Evolutionary conservation across 73 alveolate species (phyloP), one percentile per base, ranked within the genome.

Genomic region (Tetrahymena malaccensis): DNA sequence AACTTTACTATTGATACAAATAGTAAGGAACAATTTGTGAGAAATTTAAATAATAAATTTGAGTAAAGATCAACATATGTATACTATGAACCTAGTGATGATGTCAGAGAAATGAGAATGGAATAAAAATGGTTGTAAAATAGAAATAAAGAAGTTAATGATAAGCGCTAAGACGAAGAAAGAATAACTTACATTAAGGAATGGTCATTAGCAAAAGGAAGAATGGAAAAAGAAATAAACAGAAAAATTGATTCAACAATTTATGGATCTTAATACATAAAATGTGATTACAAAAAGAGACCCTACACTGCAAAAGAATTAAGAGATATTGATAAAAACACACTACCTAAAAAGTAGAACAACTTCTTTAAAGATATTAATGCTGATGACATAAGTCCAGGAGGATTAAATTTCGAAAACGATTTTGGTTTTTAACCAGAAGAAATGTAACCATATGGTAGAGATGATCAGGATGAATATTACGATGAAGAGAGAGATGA

Each of bases 221-320:
- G 95, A 55, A 43, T 95, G 35, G 97, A 95, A 85, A 95, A 89
- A 33, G 97, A 95, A 55, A 95, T 95, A 7, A 94, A 95, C 34
- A 55, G 97, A 12, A 85, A 94, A 95, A 89, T 95, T 19, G 97
- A 95, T 43, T 85, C 95, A 31, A 15, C 43, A 95, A 22, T 84
- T 43, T 85, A 95, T 89, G 97, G 97, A 43, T 85, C 95, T n/a
- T 43, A 94, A 50, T 95, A 95, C 93, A 35, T 93, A 3, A 56
- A 85, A 35, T 38, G 94, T 55, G 97, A 95, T 34, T 70, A 50
- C 17, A 43, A 93, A 95, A 44, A 93, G 83, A 70, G 89, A n/a
- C 89, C 89, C 9, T 70, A 70, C 8, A 70, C 89, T 27, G 89
- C 89, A 27, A 70, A 70, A n/a, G 89, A 70, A 70, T 70, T 70